Percentiles rank a stretch among this genome's conserved stretches.
These are phyloP conservation scores for Neofusicoccum ribis DNA, from an alignment of 2,329 filamentous ascomycete species.

Conservation along the genomic window DNA sequence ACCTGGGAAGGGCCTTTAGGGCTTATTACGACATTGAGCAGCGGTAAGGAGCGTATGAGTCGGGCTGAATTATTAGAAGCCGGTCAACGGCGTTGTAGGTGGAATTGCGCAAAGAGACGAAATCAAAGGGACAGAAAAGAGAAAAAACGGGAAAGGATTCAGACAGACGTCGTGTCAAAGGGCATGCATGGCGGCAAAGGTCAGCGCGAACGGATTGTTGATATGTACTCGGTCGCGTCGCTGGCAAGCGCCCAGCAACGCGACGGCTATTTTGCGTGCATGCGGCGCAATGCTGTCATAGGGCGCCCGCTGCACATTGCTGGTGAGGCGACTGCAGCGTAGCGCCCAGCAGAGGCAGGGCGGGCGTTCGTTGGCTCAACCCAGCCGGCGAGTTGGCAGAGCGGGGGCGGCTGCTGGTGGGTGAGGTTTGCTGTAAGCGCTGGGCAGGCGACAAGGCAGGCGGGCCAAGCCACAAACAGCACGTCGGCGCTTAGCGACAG, in stretches of 20 bases:
- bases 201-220: slow-evolving; percentile 1
- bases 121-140: slow-evolving; percentile 23
- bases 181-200: slow-evolving; percentile 13
- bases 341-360: not conserved
- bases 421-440: slow-evolving; percentile 6
- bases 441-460: not conserved
- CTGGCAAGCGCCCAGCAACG: slow-evolving; percentile 13
- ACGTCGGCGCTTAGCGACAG: not conserved
- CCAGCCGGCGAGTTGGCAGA: not conserved
- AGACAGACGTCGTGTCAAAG: slow-evolving; percentile 36
- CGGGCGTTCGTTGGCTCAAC: not conserved
- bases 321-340: slow-evolving; percentile 5
- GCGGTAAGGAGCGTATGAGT: slow-evolving; percentile 3
- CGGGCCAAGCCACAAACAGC: not conserved
- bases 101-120: slow-evolving; percentile 17
- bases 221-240: slow-evolving; percentile 12
- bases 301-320: slow-evolving; percentile 13
- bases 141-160: slow-evolving; percentile 32
- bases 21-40: slow-evolving; percentile 15
- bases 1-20: slow-evolving; percentile 32
- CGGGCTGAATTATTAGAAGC: slow-evolving; percentile 23
- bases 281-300: slow-evolving; percentile 9
- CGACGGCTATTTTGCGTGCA: slow-evolving; percentile 12
- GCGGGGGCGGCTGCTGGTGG: not conserved
- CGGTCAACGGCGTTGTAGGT: slow-evolving; percentile 33